Base-by-base conservation (phyloP, 805 yeast species). In the Yamadazyma insecticola region DNA sequence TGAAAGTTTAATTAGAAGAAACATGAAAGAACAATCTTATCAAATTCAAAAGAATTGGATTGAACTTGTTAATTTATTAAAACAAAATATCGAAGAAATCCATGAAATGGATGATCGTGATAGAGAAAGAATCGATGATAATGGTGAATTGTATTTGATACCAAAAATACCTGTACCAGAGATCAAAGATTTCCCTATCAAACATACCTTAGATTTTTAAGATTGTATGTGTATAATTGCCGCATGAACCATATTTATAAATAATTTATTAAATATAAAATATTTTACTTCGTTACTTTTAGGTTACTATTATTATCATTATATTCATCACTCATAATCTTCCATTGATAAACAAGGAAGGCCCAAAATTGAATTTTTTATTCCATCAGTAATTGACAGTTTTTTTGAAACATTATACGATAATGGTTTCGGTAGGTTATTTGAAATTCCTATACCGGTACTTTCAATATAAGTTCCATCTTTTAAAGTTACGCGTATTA, bases 121-220 rank as follows among this genome's bases (percentile, higher is more conserved):
- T 47, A 72, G 96, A 44, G 94, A 87, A 58, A 76, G 97, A 57
- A 60, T 83, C 35, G 90, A 89, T 53, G 97, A 89, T 23, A 76
- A 85, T 39, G 97, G 97, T 2, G 79, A 82, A 41, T 73, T 85
- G 8, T 90, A 86, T 47, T 67, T 75, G 39, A 70, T 85, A 20
- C 85, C 84, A 7, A 90, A 78, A 52, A 81, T 81, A 23, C 87
- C 90, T 1, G 66, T 69, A 15, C 96, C 96, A 1, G 56, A 46
- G 9, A 72, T 86, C 37, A 65, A 64, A 25, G 81, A 72, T 6
- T 84, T 85, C 59, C 78, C 85, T 11, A 67, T 57, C 48, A 65
- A 66, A 47, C 63, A 63, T 22, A 64, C 74, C 0, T 62, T 84
- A 42, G 88, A 82, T 45, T 84, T 67, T 49, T 81, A 55, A 36